These are phyloP conservation scores for Trypanosoma brucei DNA, from an alignment of 208 protist species.

Conservation along the genomic window DNA sequence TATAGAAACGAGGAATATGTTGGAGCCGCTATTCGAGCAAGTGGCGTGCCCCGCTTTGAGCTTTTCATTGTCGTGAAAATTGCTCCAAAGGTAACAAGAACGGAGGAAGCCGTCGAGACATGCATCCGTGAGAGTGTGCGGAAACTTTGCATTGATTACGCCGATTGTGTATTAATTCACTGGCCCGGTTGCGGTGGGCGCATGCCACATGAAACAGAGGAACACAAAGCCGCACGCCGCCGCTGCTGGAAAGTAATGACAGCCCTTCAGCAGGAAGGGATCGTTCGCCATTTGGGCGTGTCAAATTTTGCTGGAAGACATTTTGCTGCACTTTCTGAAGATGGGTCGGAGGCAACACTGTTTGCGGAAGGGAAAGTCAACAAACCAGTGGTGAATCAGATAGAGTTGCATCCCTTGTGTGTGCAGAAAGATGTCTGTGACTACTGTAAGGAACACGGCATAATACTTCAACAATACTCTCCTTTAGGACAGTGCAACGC, in stretches of 20 bases:
- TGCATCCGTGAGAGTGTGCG: constrained; percentile 54
- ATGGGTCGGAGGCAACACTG: neutral
- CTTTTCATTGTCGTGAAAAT: constrained; percentile 82
- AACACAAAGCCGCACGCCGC: constrained; percentile 43
- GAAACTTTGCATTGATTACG: constrained; percentile 61
- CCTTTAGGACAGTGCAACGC: constrained; percentile 57
- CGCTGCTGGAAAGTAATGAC: constrained; percentile 69
- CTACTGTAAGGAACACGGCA: constrained; percentile 46
- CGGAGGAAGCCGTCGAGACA: constrained; percentile 25
- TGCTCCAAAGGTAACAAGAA: constrained; percentile 49
- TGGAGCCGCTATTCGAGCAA: constrained; percentile 49
- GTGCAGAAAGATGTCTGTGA: constrained; percentile 47
- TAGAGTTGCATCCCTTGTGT: constrained; percentile 86
- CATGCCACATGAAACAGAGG: constrained; percentile 36
- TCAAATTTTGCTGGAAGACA: constrained; percentile 80
- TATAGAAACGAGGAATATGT: constrained; percentile 80
- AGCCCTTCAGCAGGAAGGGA: constrained; percentile 41
- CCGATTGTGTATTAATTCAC: constrained; percentile 75
- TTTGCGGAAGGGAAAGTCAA: constrained; percentile 6
- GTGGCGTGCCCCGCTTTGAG: constrained; percentile 51
- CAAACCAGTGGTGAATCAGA: constrained; percentile 57
- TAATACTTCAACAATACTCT: constrained; percentile 83
- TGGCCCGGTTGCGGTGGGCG: constrained; percentile 75
- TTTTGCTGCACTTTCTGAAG: constrained; percentile 38
- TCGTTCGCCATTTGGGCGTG: constrained; percentile 59